Evolutionary conservation across 805 yeast genomes (phyloP), one percentile per base, ranked within the genome.

Genomic region (Saturnispora zaruensis): DNA sequence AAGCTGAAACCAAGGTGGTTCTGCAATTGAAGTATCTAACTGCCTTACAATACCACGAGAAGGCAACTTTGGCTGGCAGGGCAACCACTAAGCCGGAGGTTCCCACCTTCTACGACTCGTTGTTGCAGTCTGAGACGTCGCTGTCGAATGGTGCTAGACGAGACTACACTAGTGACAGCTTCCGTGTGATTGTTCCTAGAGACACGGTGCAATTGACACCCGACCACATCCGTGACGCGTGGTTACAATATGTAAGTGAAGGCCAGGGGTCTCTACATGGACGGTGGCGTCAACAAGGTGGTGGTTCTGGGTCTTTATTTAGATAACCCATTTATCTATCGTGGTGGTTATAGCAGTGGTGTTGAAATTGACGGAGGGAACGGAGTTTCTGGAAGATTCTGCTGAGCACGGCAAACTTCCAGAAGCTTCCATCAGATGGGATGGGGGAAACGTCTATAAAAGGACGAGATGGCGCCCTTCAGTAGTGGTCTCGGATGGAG

Each of bases 191-290:
- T 26, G 47, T 61, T 6, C 67, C 67, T 18, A 54, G 54, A 40
- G 66, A 64, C 16, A 62, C 69, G 38, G 73, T 73, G 44, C 96
- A 96, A 1, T 64, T 90, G 42, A 71, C 79, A 32, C 96, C 97
- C 0, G 89, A 86, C 53, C 95, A 90, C 61, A 74, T 90, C 26
- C 68, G 95, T 46, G 96, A 88, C 58, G 96, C 96, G 0, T 87
- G 95, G 91, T 71, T 95, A 57, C 64, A 84, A 44, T 84, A 82
- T 56, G 79, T 78, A 55, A 55, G 74, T 41, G 96, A 89, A 59
- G 78, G 76, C 46, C 81, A 83, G 30, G 75, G 81, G 3, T 75
- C 80, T 1, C 79, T 85, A 5, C 55, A 54, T 40, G 76, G 82
- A 1, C 78, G 79, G 48, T 84, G 90, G 87, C 71, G 90, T 51